phyloP scores from a whole-genome alignment of 345 rosid species.

The Salix dunnii region DNA sequence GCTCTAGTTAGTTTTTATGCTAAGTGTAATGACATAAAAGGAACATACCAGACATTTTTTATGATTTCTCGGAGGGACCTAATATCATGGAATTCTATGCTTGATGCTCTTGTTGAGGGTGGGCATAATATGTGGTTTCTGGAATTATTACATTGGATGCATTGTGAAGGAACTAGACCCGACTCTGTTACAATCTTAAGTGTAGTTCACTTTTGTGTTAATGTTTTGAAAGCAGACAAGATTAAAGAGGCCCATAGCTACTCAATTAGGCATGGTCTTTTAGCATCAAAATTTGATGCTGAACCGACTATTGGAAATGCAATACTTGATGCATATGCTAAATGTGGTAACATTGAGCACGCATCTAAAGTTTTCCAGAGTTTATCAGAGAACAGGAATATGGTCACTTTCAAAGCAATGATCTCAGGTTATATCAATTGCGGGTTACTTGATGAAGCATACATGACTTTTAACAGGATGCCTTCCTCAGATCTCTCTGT shows the following conservation, averaged over 20 bases:
- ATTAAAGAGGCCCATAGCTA: constrained; percentile 77
- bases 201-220: constrained; percentile 34
- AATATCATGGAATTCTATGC: constrained; percentile 66
- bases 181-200: constrained; percentile 49
- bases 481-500: constrained; percentile 53
- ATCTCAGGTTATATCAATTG: constrained; percentile 50
- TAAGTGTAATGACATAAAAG: constrained; percentile 46
- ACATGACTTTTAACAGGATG: constrained; percentile 44
- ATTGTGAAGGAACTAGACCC: constrained; percentile 45
- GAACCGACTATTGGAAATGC: constrained; percentile 54
- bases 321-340: constrained; percentile 70
- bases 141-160: constrained; percentile 43
- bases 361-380: constrained; percentile 54
- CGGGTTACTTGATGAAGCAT: constrained; percentile 53
- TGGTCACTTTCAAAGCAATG: constrained; percentile 60
- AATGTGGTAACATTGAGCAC: constrained; percentile 53
- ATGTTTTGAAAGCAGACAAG: constrained; percentile 27
- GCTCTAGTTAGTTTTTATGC: constrained; percentile 61
- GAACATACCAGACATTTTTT: constrained; percentile 46
- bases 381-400: constrained; percentile 43
- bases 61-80: constrained; percentile 43
- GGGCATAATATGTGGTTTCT: constrained; percentile 37
- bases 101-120: constrained; percentile 44
- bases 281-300: constrained; percentile 22
- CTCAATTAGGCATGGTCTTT: constrained; percentile 47